These are phyloP conservation scores for Hamamelis virginiana DNA, from an alignment of 164 flowering plant genomes.

Conservation along the genomic window DNA sequence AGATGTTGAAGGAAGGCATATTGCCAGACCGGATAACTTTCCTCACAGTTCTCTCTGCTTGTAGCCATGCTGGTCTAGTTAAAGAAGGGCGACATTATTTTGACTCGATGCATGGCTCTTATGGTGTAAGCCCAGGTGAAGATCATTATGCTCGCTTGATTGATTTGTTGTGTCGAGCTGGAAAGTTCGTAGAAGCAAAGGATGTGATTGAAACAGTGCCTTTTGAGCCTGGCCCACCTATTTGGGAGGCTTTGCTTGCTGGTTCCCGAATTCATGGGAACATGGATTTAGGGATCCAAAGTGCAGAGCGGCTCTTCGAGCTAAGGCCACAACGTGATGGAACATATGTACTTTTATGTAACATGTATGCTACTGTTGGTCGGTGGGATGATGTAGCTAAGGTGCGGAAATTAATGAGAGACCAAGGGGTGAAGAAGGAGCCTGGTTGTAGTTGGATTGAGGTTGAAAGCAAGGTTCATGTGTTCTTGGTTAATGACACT, in stretches of 20 bases:
- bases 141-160: conserved; percentile 81
- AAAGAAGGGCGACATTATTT: conserved; percentile 61
- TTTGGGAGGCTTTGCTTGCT: conserved; percentile 82
- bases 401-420: too few relatives aligned
- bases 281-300: conserved; percentile 58
- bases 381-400: too few relatives aligned
- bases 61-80: conserved; percentile 77
- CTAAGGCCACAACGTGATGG: conserved; percentile 71
- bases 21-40: conserved; percentile 70
- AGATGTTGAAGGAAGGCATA: conserved; percentile 58
- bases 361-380: too few relatives aligned
- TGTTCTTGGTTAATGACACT: too few relatives aligned
- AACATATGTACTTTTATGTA: too few relatives aligned
- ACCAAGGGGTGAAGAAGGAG: too few relatives aligned
- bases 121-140: conserved; percentile 62
- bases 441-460: too few relatives aligned
- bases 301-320: conserved; percentile 66
- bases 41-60: conserved; percentile 75
- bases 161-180: conserved; percentile 80
- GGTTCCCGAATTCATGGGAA: conserved; percentile 73
- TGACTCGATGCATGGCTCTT: conserved; percentile 42
- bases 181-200: conserved; percentile 62
- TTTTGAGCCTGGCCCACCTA: conserved; percentile 53
- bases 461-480: too few relatives aligned
- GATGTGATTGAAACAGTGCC: conserved; percentile 57